Percentiles rank a stretch among this genome's conserved stretches.
phyloP scores from a whole-genome alignment of 257 asterid genomes.

The Paulownia fortunei region DNA sequence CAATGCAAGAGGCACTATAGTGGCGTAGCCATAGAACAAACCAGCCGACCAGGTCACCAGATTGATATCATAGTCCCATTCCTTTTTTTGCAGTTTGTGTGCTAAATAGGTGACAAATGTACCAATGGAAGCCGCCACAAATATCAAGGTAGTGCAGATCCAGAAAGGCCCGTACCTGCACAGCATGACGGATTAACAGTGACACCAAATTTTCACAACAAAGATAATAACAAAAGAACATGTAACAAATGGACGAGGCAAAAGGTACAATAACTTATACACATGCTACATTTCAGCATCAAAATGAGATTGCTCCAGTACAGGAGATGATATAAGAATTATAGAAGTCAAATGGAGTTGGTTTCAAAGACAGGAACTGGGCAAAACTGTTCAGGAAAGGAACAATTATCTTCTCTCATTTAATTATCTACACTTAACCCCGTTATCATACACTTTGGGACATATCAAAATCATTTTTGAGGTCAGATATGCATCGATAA shows the following conservation, averaged over 20 bases:
- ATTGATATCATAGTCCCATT: conserved; percentile 87
- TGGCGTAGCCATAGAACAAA: conserved; percentile 89
- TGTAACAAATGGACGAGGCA: neutral
- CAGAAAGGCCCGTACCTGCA: conserved; percentile 98
- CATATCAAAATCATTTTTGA: neutral
- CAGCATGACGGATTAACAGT: neutral
- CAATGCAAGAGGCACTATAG: conserved; percentile 79
- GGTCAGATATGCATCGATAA: conserved; percentile 12
- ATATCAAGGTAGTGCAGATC: conserved; percentile 96
- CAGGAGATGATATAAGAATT: neutral
- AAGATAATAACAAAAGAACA: conserved; percentile 10
- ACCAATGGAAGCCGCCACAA: conserved; percentile 97
- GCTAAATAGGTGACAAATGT: conserved; percentile 91
- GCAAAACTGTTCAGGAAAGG: neutral
- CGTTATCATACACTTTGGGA: neutral
- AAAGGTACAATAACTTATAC: neutral
- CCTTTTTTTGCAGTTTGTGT: conserved; percentile 83
- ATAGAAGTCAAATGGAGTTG: neutral
- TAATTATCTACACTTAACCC: neutral
- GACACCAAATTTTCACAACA: conserved; percentile 21
- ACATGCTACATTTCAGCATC: neutral
- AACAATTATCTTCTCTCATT: conserved; percentile 9
- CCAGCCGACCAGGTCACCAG: conserved; percentile 97
- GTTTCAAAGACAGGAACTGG: neutral
- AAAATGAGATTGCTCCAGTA: neutral